These are phyloP conservation scores for Leccinum pellstonianum DNA, from an alignment of 768 basidiomycete genomes.

Conservation along the genomic window DNA sequence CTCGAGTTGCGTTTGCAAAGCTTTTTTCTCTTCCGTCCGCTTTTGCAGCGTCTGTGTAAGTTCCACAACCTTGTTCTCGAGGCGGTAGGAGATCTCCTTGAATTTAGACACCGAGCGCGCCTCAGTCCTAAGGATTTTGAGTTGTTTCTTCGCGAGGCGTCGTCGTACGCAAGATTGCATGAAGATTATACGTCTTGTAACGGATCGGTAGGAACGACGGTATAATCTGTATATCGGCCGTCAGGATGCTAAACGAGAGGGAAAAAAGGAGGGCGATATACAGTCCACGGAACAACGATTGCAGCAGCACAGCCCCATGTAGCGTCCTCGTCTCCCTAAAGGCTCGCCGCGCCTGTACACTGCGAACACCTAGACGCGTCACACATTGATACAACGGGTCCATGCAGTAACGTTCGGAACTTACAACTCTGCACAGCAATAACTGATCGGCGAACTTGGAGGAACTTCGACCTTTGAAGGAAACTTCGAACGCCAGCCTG, in stretches of 20 bases:
- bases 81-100: constrained; percentile 95
- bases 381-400: constrained; percentile 8
- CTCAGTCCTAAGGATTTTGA: constrained; percentile 81
- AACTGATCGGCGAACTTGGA: constrained; percentile 59
- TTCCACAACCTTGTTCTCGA: constrained; percentile 99
- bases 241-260: constrained; percentile 5
- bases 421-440: constrained; percentile 81
- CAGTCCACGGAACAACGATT: constrained; percentile 87
- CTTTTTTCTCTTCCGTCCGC: constrained; percentile 89
- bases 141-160: constrained; percentile 79
- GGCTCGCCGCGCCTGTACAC: constrained; percentile 61
- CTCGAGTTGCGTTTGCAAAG: constrained; percentile 68
- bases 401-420: constrained; percentile 33
- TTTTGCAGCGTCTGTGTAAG: constrained; percentile 92
- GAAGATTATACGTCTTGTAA: constrained; percentile 74
- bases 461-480: constrained; percentile 70
- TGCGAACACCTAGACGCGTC: constrained; percentile 60
- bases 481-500: constrained; percentile 73
- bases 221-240: constrained; percentile 42
- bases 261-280: constrained; percentile 46
- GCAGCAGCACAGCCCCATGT: constrained; percentile 69
- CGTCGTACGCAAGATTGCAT: constrained; percentile 92
- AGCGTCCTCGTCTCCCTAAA: constrained; percentile 55
- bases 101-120: constrained; percentile 97
- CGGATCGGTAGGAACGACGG: constrained; percentile 53